Percentiles rank a stretch among this genome's conserved stretches.
These are phyloP conservation scores for Fraxinus angustifolia DNA, from an alignment of 305 asterid genomes.

Conservation along the genomic window DNA sequence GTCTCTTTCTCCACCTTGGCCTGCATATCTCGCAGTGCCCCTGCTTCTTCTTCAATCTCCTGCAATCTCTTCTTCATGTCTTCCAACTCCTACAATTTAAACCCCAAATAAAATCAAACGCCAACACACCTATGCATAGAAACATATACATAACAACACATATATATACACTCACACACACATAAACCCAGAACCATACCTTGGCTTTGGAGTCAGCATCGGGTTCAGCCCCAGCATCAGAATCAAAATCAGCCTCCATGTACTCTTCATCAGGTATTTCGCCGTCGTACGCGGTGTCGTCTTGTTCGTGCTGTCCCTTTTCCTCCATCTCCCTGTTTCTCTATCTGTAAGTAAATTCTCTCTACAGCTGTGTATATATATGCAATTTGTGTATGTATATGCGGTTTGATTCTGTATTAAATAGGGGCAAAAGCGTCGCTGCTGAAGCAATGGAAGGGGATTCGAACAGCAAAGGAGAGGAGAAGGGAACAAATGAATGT, in stretches of 20 bases:
- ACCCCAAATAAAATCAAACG: conserved; percentile 5
- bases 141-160: neutral
- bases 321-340: conserved; percentile 31
- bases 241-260: conserved; percentile 52
- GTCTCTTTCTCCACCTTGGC: conserved; percentile 73
- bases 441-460: neutral
- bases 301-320: conserved; percentile 43
- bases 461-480: neutral
- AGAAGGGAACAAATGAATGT: neutral
- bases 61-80: conserved; percentile 63
- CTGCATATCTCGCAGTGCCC: conserved; percentile 74
- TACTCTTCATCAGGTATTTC: conserved; percentile 54
- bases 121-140: neutral
- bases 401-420: neutral
- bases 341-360: neutral
- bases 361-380: neutral
- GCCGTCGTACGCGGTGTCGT: conserved; percentile 50
- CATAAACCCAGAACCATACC: conserved; percentile 16
- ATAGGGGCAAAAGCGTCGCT: neutral
- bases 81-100: conserved; percentile 63
- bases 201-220: conserved; percentile 39
- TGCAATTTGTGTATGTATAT: conserved; percentile 1
- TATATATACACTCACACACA: neutral
- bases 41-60: conserved; percentile 81
- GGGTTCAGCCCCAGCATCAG: conserved; percentile 37